Conservation (phyloP, 2,329 filamentous ascomycete genomes). For the Penicillium sp. region DNA sequence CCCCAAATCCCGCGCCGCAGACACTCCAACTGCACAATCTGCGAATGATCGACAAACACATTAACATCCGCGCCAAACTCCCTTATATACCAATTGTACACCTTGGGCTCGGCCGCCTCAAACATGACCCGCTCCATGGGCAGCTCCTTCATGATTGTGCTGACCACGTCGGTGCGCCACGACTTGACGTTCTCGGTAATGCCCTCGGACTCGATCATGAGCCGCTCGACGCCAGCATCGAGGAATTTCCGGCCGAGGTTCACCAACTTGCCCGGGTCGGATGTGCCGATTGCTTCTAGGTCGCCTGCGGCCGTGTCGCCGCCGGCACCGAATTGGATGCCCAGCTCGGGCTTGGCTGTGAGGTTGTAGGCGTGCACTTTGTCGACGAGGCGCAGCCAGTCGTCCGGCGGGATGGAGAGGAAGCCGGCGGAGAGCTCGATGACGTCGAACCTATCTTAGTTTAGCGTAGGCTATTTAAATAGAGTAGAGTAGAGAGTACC, state of each 20-base stretch:
- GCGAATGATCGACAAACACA: conserved; percentile 55
- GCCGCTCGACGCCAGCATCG: conserved; percentile 49
- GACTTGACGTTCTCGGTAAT: conserved; percentile 55
- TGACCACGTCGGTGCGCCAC: conserved; percentile 56
- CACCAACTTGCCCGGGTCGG: conserved; percentile 48
- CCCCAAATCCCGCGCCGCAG: conserved; percentile 54
- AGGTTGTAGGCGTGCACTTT: conserved; percentile 46
- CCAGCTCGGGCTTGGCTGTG: conserved; percentile 53
- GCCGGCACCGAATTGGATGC: conserved; percentile 56
- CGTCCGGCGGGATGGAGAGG: conserved; percentile 51
- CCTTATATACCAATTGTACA: conserved; percentile 56
- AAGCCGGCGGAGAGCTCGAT: conserved; percentile 54
- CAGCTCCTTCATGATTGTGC: conserved; percentile 49
- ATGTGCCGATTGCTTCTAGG: conserved; percentile 47
- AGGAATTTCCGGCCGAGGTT: conserved; percentile 50
- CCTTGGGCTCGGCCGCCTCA: conserved; percentile 53
- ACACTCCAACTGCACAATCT: conserved; percentile 54
- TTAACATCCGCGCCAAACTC: conserved; percentile 58
- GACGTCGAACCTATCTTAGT: conserved; percentile 46
- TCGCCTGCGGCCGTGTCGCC: conserved; percentile 49
- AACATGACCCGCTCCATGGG: conserved; percentile 55
- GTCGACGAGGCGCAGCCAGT: conserved; percentile 52
- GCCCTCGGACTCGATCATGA: conserved; percentile 59
- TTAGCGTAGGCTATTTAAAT: not conserved
- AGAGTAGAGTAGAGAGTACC: conserved; percentile 28